These are phyloP conservation scores for Tolypocladium cylindrosporum DNA, from an alignment of 2,329 filamentous ascomycete genomes.

Conservation along the genomic window DNA sequence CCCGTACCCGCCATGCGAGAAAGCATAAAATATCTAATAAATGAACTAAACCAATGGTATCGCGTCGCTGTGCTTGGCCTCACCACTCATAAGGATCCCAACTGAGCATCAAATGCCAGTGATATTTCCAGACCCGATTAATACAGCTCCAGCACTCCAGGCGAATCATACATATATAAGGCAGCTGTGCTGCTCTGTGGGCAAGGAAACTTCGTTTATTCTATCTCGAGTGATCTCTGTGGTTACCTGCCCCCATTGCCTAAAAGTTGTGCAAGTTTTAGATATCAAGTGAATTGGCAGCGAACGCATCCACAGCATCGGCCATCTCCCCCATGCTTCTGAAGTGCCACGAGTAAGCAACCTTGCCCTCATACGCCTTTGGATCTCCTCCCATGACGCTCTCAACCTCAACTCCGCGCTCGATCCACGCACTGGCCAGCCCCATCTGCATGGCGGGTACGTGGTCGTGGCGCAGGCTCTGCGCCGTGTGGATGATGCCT, in stretches of 20 bases:
- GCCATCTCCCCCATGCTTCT: slow-evolving; percentile 50
- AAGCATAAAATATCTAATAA: too few species aligned
- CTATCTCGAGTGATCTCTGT: background rate
- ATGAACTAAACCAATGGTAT: too few species aligned
- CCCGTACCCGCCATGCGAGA: too few species aligned
- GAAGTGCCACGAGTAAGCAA: slow-evolving; percentile 38
- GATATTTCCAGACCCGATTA: too few species aligned
- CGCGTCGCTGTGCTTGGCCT: too few species aligned
- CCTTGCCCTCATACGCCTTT: slow-evolving; percentile 25
- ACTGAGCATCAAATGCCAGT: too few species aligned
- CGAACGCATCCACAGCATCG: slow-evolving; percentile 35
- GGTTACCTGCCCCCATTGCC: background rate
- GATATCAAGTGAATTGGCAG: background rate
- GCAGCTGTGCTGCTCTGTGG: background rate
- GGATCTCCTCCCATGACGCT: slow-evolving; percentile 12
- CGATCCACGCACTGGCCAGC: slow-evolving; percentile 56
- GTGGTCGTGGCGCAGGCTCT: slow-evolving; percentile 59
- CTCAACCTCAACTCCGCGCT: slow-evolving; percentile 33
- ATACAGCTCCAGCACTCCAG: too few species aligned
- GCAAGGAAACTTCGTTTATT: background rate
- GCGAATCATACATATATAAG: too few species aligned
- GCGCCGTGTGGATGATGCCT: slow-evolving; percentile 57
- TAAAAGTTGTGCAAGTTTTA: background rate
- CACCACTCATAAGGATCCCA: too few species aligned
- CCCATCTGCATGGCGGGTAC: slow-evolving; percentile 51